These are phyloP conservation scores for Ophioceras dolichostomum DNA, from an alignment of 2,329 filamentous ascomycete genomes.

Conservation along the genomic window DNA sequence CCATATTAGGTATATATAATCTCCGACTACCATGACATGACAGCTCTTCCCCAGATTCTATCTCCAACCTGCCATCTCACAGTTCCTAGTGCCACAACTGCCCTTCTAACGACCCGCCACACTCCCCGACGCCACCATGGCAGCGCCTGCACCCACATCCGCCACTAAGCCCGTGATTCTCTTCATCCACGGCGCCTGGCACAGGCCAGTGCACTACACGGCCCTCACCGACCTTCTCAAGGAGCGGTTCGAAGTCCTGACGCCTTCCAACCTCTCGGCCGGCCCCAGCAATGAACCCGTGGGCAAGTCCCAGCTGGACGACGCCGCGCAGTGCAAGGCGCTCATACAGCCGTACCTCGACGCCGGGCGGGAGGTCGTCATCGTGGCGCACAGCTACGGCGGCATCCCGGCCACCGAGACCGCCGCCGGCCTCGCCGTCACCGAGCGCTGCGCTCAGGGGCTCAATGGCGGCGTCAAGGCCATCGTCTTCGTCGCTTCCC, in stretches of 20 bases:
- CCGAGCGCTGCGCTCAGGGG: slow-evolving; percentile 12
- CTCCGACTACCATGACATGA: too few relatives aligned
- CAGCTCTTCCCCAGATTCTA: too few relatives aligned
- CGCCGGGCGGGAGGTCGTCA: slow-evolving; percentile 4
- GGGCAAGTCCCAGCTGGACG: neutral
- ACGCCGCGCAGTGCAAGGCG: neutral
- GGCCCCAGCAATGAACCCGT: neutral
- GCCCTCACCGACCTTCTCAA: neutral
- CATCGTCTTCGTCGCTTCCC: slow-evolving; percentile 15
- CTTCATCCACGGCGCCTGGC: slow-evolving; percentile 3
- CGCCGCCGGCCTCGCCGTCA: slow-evolving; percentile 12
- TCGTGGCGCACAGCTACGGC: slow-evolving; percentile 14
- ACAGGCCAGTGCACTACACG: slow-evolving; percentile 1
- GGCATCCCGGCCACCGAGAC: slow-evolving; percentile 16
- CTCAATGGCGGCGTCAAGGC: slow-evolving; percentile 15
- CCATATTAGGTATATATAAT: too few relatives aligned
- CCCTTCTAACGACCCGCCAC: too few relatives aligned
- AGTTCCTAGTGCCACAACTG: too few relatives aligned
- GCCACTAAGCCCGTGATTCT: slow-evolving; percentile 2
- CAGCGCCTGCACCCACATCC: too few relatives aligned
- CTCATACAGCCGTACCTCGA: slow-evolving; percentile 1
- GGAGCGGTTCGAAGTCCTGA: neutral
- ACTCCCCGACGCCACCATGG: too few relatives aligned
- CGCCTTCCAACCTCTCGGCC: neutral
- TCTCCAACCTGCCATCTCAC: too few relatives aligned